phyloP scores from a whole-genome alignment of 208 protist genomes.

The Plasmodiophora brassicae region DNA sequence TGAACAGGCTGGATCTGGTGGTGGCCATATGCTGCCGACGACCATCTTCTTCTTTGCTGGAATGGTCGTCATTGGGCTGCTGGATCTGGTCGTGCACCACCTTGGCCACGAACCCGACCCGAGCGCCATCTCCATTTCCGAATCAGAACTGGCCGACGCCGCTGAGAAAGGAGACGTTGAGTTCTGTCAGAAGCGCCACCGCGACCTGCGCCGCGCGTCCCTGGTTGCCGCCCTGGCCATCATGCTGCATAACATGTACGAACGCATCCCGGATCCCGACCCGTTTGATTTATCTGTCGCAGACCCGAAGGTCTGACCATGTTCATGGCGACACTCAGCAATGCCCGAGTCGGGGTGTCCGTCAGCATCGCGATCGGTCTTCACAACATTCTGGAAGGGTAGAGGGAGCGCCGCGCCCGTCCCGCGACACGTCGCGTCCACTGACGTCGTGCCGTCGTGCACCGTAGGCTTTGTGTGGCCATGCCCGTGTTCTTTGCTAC shows the following conservation, averaged over 20 bases:
- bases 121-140: background rate
- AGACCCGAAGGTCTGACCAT: background rate
- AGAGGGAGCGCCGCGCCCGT: background rate
- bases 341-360: background rate
- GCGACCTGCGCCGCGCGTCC: background rate
- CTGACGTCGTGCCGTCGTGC: no score
- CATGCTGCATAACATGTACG: background rate
- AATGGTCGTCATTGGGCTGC: constrained; percentile 25
- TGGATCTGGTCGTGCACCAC: background rate
- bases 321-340: constrained; percentile 11
- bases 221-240: background rate
- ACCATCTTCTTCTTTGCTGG: constrained; percentile 40
- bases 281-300: no score
- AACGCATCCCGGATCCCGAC: no score
- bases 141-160: background rate
- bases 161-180: background rate
- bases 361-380: constrained; percentile 41
- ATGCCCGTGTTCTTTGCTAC: constrained; percentile 43
- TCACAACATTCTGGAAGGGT: constrained; percentile 41
- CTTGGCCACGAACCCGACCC: background rate
- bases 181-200: background rate
- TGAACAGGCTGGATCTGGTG: no score
- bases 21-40: no score
- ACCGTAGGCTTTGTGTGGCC: constrained; percentile 32
- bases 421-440: background rate